A percentile compares a stretch with the other conserved stretches of the same genome.
phyloP scores from a whole-genome alignment of 495 filamentous ascomycete species.

The Corynascus novoguineensis region DNA sequence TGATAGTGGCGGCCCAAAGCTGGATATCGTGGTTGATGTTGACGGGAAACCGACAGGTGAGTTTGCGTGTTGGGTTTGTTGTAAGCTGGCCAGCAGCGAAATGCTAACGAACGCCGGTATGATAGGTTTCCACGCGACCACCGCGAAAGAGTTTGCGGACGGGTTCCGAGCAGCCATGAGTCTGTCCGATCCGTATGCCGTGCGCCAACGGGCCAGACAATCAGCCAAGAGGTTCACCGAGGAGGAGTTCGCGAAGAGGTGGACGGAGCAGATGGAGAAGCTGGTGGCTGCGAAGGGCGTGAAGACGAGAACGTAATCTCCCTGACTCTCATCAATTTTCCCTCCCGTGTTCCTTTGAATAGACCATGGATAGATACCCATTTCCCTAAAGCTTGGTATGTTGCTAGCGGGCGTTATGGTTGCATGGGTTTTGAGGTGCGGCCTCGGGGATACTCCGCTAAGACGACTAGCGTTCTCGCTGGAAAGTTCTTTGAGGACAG shows the following conservation, averaged over 20 bases:
- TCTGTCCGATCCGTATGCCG: slow-evolving; percentile 58
- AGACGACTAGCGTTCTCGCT: no score
- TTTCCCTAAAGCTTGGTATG: slow-evolving; percentile 7
- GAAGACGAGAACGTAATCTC: slow-evolving; percentile 10
- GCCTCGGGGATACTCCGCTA: neutral
- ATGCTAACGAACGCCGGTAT: slow-evolving; percentile 18
- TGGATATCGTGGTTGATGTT: slow-evolving; percentile 81
- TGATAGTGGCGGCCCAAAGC: slow-evolving; percentile 81
- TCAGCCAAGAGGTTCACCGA: slow-evolving; percentile 83
- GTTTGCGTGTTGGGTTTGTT: slow-evolving; percentile 10
- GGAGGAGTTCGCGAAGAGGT: slow-evolving; percentile 70
- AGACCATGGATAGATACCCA: slow-evolving; percentile 27
- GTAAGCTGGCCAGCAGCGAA: neutral
- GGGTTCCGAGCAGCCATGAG: slow-evolving; percentile 71
- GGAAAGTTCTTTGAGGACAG: no score
- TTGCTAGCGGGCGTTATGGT: slow-evolving; percentile 2
- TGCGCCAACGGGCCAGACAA: slow-evolving; percentile 63
- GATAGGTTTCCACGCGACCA: slow-evolving; percentile 76
- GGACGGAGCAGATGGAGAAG: slow-evolving; percentile 65
- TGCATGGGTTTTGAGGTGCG: neutral
- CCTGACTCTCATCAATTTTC: neutral
- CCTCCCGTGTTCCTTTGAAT: neutral
- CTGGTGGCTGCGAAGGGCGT: slow-evolving; percentile 50
- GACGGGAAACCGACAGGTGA: slow-evolving; percentile 69
- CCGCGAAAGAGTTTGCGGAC: slow-evolving; percentile 66